Evolutionary conservation across 164 flowering plant species (phyloP).

Genomic region (Vitis amurensis): DNA sequence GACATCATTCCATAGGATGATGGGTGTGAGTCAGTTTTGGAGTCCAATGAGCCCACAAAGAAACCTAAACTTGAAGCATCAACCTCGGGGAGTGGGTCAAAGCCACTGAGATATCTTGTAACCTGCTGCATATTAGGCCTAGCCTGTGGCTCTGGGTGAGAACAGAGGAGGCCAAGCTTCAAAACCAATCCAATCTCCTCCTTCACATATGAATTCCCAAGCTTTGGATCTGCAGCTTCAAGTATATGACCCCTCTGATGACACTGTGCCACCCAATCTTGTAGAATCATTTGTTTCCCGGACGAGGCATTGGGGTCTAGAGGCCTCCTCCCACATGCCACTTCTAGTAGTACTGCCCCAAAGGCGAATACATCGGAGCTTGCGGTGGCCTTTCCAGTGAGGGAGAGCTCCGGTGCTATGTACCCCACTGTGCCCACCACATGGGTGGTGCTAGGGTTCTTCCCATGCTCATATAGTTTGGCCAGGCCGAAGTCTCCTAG

Average conservation of each 20-base stretch:
- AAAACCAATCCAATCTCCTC: background rate
- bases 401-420: background rate
- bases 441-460: background rate
- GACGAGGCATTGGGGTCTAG: background rate
- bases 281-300: background rate
- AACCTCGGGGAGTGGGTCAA: background rate
- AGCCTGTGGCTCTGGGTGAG: background rate
- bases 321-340: background rate
- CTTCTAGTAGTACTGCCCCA: background rate
- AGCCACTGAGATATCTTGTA: background rate
- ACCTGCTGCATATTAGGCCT: background rate
- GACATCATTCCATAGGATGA: too few relatives aligned
- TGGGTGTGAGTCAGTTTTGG: too few relatives aligned
- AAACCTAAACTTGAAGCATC: background rate
- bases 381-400: background rate
- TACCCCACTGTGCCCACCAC: conserved; percentile 1
- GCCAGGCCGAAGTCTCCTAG: background rate
- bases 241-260: background rate
- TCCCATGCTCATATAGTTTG: conserved; percentile 1
- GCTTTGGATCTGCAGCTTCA: background rate
- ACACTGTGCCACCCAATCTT: background rate
- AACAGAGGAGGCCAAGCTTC: background rate
- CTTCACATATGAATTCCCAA: background rate
- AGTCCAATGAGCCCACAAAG: too few relatives aligned
- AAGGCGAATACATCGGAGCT: background rate